These are phyloP conservation scores for Grosmannia penicillata DNA, from an alignment of 2,329 filamentous ascomycete genomes.

Conservation along the genomic window DNA sequence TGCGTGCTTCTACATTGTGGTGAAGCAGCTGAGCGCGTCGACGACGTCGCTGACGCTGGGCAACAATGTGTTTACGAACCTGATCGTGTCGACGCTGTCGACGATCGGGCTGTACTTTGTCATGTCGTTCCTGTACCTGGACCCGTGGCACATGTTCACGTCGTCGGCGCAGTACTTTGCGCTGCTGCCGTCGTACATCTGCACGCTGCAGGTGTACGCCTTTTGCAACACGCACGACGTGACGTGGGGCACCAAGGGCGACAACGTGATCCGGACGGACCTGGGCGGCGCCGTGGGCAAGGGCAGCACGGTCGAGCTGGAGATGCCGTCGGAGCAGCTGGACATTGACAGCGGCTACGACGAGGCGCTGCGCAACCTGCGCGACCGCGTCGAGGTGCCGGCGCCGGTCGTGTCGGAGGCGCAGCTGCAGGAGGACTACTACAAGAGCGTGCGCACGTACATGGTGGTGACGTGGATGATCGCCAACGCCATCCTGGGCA, in stretches of 20 bases:
- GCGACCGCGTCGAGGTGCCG: conserved; percentile 78
- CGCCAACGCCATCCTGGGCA: conserved; percentile 79
- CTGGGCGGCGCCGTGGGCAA: conserved; percentile 72
- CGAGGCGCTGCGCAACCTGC: conserved; percentile 87
- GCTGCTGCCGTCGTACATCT: conserved; percentile 85
- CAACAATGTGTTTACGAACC: conserved; percentile 86
- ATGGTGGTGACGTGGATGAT: conserved; percentile 95
- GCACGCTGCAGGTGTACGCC: conserved; percentile 92
- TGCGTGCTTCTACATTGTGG: conserved; percentile 74
- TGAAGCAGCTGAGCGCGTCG: conserved; percentile 55
- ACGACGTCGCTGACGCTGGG: conserved; percentile 39
- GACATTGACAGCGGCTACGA: conserved; percentile 98
- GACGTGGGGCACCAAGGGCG: conserved; percentile 96
- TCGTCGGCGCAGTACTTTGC: conserved; percentile 83
- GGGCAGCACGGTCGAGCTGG: conserved; percentile 68
- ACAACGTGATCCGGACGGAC: conserved; percentile 89
- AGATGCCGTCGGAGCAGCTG: conserved; percentile 95
- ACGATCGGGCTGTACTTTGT: conserved; percentile 91
- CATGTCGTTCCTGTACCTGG: conserved; percentile 91
- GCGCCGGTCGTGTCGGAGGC: conserved; percentile 46
- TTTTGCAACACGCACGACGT: conserved; percentile 99
- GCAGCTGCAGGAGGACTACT: conserved; percentile 96
- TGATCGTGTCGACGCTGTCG: conserved; percentile 77
- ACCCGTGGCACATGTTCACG: conserved; percentile 99
- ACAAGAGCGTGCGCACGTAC: conserved; percentile 92